Conservation (phyloP, 2,329 filamentous ascomycete species). For the Tolypocladium capitatum region DNA sequence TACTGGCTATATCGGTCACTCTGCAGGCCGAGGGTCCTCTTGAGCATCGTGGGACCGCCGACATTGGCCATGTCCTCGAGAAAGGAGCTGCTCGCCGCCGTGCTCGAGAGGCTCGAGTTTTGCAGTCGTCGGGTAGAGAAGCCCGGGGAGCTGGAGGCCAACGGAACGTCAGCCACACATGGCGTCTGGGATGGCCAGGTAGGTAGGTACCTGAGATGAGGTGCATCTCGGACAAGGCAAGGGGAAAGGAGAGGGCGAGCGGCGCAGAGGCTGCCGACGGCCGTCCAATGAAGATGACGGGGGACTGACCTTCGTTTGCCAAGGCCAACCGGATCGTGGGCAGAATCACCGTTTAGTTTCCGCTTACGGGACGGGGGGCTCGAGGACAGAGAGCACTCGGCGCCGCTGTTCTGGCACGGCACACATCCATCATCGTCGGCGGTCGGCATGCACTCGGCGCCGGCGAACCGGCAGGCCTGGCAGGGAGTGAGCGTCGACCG, state of each 20-base stretch:
- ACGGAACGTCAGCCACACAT: not conserved
- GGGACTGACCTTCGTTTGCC: slow-evolving; percentile 57
- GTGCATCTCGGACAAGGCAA: not conserved
- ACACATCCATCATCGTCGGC: slow-evolving; percentile 67
- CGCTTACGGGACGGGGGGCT: slow-evolving; percentile 69
- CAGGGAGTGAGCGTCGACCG: slow-evolving; percentile 41
- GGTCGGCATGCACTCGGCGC: slow-evolving; percentile 60
- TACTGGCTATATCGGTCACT: slow-evolving; percentile 70
- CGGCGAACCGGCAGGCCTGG: slow-evolving; percentile 61
- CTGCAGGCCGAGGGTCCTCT: slow-evolving; percentile 62
- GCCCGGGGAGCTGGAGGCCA: slow-evolving; percentile 38
- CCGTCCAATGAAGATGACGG: not conserved
- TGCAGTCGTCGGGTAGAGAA: slow-evolving; percentile 37
- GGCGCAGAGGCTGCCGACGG: not conserved
- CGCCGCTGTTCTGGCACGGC: slow-evolving; percentile 63
- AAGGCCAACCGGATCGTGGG: slow-evolving; percentile 36
- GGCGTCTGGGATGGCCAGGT: not conserved
- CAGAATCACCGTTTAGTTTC: slow-evolving; percentile 54
- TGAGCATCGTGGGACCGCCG: slow-evolving; percentile 51
- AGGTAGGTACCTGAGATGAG: not conserved
- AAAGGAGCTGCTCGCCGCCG: slow-evolving; percentile 47
- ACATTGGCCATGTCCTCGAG: slow-evolving; percentile 61
- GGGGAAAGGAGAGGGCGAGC: not conserved
- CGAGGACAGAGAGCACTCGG: slow-evolving; percentile 66
- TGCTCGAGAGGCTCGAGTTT: slow-evolving; percentile 47